Base-by-base conservation (phyloP, 208 protist species). In the Leishmania major region DNA sequence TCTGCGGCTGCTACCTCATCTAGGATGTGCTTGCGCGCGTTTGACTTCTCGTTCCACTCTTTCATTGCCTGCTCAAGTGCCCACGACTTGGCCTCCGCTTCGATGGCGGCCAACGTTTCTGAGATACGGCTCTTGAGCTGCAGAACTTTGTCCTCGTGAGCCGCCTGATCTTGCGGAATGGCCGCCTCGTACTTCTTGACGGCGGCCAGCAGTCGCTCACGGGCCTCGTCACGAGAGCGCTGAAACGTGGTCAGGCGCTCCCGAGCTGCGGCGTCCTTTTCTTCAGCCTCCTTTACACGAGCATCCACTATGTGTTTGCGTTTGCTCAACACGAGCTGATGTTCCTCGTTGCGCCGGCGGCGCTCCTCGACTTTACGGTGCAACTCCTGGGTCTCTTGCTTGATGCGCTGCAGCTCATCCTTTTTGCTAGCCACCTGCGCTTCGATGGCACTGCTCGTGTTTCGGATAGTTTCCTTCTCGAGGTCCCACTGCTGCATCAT, bases 71-170 rank as follows among this genome's bases (percentile, higher is more conserved):
- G 75, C 77, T 97, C 93, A 4, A 95, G 78, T 8, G 88, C 91
- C 92, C 91, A 96, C n/a, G 91, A 92, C 82, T 94, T 95, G 37
- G 87, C 91, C 80, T 97, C 93, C 17, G 87, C 85, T 79, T 95
- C 90, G 13, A 87, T 87, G 10, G 89, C 72, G 2, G 90, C 88
- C 31, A 78, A 75, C 45, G 87, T 85, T 74, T 95, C 90, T 1
- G 79, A 73, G 57, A 93, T 90, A 71, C 87, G 89, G 73, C 80
- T 91, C 59, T 87, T 84, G 5, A 94, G 37, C 40, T 88, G 78
- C 25, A 84, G 79, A 28, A 87, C 53, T 66, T 90, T 91, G 49
- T 90, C 81, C 57, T 91, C 81, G 82, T 96, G 88, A 0, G 82
- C 87, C n/a, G 86, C 78, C 25, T 79, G 62, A 80, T 96, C 89